Evolutionary conservation across 202 grass and related monocot genomes (phyloP).

Genomic region (Bolboschoenoplectus hybrid): DNA sequence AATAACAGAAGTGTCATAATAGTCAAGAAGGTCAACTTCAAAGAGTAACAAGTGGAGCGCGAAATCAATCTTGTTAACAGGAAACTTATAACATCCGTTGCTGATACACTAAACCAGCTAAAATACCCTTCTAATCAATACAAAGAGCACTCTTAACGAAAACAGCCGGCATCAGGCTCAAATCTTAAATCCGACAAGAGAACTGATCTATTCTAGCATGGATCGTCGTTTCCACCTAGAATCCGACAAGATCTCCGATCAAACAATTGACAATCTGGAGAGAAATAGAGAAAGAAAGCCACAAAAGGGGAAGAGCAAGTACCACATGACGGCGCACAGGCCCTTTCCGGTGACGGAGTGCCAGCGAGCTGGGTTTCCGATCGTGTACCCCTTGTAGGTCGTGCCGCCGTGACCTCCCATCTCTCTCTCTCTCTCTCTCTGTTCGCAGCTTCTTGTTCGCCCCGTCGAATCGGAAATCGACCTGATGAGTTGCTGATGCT

Average conservation of each 20-base stretch:
- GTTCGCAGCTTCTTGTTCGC: not conserved
- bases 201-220: not conserved
- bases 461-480: constrained; percentile 10
- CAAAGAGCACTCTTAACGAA: not conserved
- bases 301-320: not conserved
- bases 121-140: not conserved
- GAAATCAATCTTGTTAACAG: not conserved
- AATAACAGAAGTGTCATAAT: not conserved
- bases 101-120: not conserved
- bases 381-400: constrained; percentile 84
- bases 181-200: not conserved
- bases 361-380: constrained; percentile 86
- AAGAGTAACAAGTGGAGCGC: not conserved
- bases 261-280: not conserved
- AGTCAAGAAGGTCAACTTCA: not conserved
- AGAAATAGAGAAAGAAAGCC: not conserved
- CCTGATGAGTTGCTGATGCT: not conserved
- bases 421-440: constrained; percentile 21
- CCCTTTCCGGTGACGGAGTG: constrained; percentile 88
- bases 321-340: constrained; percentile 96
- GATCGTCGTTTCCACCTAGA: not conserved
- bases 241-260: constrained; percentile 28
- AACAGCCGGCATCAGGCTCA: not conserved
- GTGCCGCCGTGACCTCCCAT: constrained; percentile 53
- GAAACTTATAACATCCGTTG: not conserved